Percentiles rank a stretch among this genome's conserved stretches.
phyloP scores from a whole-genome alignment of 768 basidiomycete genomes.

The Ramaria sp. region DNA sequence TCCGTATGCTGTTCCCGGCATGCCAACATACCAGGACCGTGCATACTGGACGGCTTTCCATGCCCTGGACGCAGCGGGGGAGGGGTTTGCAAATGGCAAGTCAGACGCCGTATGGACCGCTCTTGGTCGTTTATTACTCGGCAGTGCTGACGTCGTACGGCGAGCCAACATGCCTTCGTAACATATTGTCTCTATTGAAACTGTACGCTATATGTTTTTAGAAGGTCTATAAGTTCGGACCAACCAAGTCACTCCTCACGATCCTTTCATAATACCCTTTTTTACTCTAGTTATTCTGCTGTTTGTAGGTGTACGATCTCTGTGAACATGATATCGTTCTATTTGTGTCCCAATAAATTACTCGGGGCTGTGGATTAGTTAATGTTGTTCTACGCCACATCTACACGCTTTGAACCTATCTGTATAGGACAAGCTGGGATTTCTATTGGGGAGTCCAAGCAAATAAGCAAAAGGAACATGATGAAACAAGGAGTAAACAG shows the following conservation, averaged over 20 bases:
- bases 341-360: no score
- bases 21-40: constrained; percentile 64
- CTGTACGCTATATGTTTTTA: constrained; percentile 2
- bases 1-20: constrained; percentile 50
- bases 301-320: not conserved
- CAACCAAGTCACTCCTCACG: not conserved
- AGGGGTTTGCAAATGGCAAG: constrained; percentile 43
- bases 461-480: not conserved
- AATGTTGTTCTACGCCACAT: not conserved
- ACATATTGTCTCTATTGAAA: not conserved
- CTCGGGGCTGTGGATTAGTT: no score
- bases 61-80: constrained; percentile 53
- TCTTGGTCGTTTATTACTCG: constrained; percentile 41
- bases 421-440: not conserved
- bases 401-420: not conserved
- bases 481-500: not conserved
- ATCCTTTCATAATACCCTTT: not conserved
- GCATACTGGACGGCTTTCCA: constrained; percentile 75
- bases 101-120: constrained; percentile 58
- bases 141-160: constrained; percentile 7
- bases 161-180: constrained; percentile 8
- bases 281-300: not conserved
- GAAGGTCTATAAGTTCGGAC: not conserved
- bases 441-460: not conserved
- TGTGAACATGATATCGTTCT: not conserved